A percentile compares a stretch with the other conserved stretches of the same genome.
phyloP scores from a whole-genome alignment of 345 rosid species.

The Gossypium rotundifolium region DNA sequence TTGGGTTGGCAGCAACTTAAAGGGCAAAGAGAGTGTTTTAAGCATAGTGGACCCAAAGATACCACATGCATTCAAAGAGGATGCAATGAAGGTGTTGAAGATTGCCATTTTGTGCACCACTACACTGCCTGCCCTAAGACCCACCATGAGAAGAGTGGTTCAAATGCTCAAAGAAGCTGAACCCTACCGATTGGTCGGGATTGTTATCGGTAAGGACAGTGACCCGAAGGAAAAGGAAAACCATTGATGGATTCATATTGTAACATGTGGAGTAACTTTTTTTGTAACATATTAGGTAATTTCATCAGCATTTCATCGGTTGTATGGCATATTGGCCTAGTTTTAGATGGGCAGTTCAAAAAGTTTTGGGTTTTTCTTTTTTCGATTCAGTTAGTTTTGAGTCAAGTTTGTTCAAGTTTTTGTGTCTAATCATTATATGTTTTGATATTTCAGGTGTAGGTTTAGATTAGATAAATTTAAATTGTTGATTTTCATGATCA shows the following conservation, averaged over 20 bases:
- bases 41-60: constrained; percentile 61
- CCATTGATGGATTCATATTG: neutral
- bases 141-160: constrained; percentile 81
- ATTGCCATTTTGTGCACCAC: constrained; percentile 70
- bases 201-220: constrained; percentile 40
- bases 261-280: neutral
- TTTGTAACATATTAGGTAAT: constrained; percentile 10
- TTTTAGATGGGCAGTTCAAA: too few species aligned
- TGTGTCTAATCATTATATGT: too few species aligned
- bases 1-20: constrained; percentile 65
- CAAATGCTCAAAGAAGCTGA: constrained; percentile 79
- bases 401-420: too few species aligned
- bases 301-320: neutral
- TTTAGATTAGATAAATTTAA: too few species aligned
- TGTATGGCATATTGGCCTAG: too few species aligned
- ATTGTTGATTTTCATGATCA: too few species aligned
- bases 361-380: too few species aligned
- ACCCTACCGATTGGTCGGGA: constrained; percentile 50
- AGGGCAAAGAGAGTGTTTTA: constrained; percentile 45
- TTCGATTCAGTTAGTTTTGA: too few species aligned
- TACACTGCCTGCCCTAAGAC: constrained; percentile 49
- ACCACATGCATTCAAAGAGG: constrained; percentile 47
- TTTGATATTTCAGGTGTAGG: too few species aligned
- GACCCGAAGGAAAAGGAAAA: constrained; percentile 22
- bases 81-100: constrained; percentile 56